These are phyloP conservation scores for Hibiscus mutabilis DNA, from an alignment of 345 rosid genomes.

Conservation along the genomic window DNA sequence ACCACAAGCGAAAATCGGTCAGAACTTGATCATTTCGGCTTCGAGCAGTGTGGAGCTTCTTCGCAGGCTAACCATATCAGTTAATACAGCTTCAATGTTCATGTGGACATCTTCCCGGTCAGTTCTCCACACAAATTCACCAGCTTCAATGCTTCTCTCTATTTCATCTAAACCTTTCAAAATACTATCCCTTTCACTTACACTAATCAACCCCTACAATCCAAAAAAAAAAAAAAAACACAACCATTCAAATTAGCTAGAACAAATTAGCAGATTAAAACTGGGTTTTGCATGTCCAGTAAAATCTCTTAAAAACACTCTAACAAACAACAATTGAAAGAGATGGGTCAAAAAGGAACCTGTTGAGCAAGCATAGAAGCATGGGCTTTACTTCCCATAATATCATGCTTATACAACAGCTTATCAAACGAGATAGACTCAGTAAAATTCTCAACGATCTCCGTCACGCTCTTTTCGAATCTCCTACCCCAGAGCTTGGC, in stretches of 20 bases:
- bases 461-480: constrained; percentile 83
- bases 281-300: neutral
- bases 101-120: constrained; percentile 95
- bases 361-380: constrained; percentile 88
- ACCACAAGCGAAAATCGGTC: constrained; percentile 91
- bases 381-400: constrained; percentile 89
- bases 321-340: neutral
- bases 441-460: constrained; percentile 78
- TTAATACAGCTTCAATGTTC: constrained; percentile 93
- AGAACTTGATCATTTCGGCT: constrained; percentile 86
- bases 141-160: constrained; percentile 49
- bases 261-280: neutral
- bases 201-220: constrained; percentile 63
- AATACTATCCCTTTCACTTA: constrained; percentile 61
- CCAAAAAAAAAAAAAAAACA: neutral
- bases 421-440: constrained; percentile 91
- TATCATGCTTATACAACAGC: constrained; percentile 80
- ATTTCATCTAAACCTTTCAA: constrained; percentile 73
- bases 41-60: constrained; percentile 91
- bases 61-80: constrained; percentile 88
- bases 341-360: constrained; percentile 44
- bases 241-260: neutral
- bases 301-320: neutral
- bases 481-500: constrained; percentile 94
- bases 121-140: constrained; percentile 77